Percentiles rank a stretch among this genome's conserved stretches.
These are phyloP conservation scores for Botryotinia convoluta DNA, from an alignment of 2,329 filamentous ascomycete species.

Conservation along the genomic window DNA sequence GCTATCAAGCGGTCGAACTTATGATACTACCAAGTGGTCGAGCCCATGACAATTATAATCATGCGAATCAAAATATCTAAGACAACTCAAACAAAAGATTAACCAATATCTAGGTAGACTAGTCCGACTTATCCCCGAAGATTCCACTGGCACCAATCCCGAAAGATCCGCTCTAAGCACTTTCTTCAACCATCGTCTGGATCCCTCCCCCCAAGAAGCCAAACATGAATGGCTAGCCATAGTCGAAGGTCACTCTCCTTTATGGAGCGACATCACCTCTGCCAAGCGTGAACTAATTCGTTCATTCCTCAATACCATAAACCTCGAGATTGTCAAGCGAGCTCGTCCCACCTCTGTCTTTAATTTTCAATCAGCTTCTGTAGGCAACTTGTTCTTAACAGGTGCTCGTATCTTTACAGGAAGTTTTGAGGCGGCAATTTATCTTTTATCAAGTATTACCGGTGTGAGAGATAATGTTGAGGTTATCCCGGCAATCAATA, in stretches of 20 bases:
- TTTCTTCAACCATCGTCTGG: constrained; percentile 85
- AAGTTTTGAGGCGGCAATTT: constrained; percentile 89
- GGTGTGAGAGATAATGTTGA: constrained; percentile 73
- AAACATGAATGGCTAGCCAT: constrained; percentile 83
- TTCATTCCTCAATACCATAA: constrained; percentile 72
- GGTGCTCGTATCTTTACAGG: constrained; percentile 88
- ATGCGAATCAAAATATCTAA: not conserved
- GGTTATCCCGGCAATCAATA: constrained; percentile 88
- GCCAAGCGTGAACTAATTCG: constrained; percentile 75
- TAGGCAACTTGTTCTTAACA: constrained; percentile 78
- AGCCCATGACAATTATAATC: not conserved
- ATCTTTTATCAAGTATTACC: constrained; percentile 82
- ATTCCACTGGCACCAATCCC: constrained; percentile 44
- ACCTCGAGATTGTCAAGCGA: constrained; percentile 75
- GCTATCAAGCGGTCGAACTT: not conserved
- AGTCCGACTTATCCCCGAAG: constrained; percentile 81
- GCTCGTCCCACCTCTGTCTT: constrained; percentile 70
- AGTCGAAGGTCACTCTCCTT: constrained; percentile 68
- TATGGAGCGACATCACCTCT: constrained; percentile 71
- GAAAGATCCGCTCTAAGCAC: constrained; percentile 74
- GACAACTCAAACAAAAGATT: not conserved
- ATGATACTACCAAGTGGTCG: not conserved
- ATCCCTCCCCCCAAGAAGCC: constrained; percentile 58
- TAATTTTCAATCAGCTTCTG: constrained; percentile 72
- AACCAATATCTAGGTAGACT: constrained; percentile 62